Evolutionary conservation across 768 basidiomycete species (phyloP).

Genomic region (Fomitopsis serialis): DNA sequence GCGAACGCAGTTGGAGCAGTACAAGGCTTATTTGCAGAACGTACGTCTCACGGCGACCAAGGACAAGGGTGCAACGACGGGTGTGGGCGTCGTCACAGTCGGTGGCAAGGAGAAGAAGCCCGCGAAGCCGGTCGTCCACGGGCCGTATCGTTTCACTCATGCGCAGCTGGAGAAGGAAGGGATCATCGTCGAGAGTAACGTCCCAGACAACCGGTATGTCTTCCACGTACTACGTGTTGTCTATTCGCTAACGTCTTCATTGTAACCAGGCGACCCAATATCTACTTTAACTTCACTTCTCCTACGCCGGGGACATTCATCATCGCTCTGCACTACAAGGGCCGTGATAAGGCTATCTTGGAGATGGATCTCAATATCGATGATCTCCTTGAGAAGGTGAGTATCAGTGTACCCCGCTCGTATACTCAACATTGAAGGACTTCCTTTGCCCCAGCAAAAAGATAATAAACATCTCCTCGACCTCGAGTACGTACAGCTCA

Average conservation of each 20-base stretch:
- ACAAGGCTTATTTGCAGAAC: slow-evolving; percentile 98
- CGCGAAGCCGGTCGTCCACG: slow-evolving; percentile 77
- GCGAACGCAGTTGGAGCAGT: slow-evolving; percentile 94
- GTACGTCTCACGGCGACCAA: slow-evolving; percentile 87
- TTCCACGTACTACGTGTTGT: background rate
- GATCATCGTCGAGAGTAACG: slow-evolving; percentile 98
- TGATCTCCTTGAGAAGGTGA: slow-evolving; percentile 92
- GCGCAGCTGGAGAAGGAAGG: slow-evolving; percentile 98
- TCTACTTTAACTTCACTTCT: slow-evolving; percentile 98
- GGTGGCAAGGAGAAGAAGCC: slow-evolving; percentile 98
- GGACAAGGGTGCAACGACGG: slow-evolving; percentile 82
- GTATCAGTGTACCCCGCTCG: slow-evolving; percentile 14
- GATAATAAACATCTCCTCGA: slow-evolving; percentile 96
- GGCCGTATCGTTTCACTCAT: slow-evolving; percentile 97
- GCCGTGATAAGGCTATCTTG: slow-evolving; percentile 96
- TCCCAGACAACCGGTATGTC: slow-evolving; percentile 91
- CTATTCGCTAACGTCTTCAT: slow-evolving; percentile 6
- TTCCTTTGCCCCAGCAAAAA: slow-evolving; percentile 70
- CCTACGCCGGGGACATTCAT: slow-evolving; percentile 98
- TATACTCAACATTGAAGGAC: background rate
- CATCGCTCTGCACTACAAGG: slow-evolving; percentile 98
- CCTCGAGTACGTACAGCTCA: slow-evolving; percentile 95
- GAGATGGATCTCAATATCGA: slow-evolving; percentile 99
- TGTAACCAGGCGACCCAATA: slow-evolving; percentile 78
- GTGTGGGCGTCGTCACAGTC: slow-evolving; percentile 91